Base-by-base conservation (phyloP, 768 basidiomycete species). In the Mycena kentingensis region DNA sequence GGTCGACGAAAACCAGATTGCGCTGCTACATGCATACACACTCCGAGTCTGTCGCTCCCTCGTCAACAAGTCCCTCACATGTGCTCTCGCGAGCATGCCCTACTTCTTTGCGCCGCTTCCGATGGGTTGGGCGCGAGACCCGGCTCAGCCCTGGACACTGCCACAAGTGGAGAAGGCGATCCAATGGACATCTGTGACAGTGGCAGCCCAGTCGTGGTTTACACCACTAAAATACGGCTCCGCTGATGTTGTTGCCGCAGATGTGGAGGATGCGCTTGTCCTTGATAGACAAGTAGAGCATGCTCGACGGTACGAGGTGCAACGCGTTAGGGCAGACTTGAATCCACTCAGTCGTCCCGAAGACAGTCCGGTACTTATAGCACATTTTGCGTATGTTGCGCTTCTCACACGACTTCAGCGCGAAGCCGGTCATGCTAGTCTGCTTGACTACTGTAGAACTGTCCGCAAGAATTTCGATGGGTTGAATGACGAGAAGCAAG, bases 261-360 rank as follows among this genome's bases (percentile, higher is more conserved):
- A 78, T 43, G 65, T 87, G 18, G 62, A 75, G 44, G 87, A 90
- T 60, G 79, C 83, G 22, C 71, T 93, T 19, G 72, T 94, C 28
- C 88, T 90, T 67, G 90, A 93, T 60, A 76, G 89, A 52, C 76
- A 75, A 70, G 80, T 82, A n/a, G 88, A 89, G 63, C 88, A 85
- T 61, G 90, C 88, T 2, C 74, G 85, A 53, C 77, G 89, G 38
- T 91, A 86, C 64, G 78, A 77, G 60, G 79, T 78, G 18, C 63
- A 80, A 24, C 69, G 65, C 36, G 66, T 91, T 27, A 74, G 90
- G 45, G 70, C 61, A 19, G 92, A 93, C 65, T 64, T 94, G 60
- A 84, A 78, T 15, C 91, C 92, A 25, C 65, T 87, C 53, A 88
- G 86, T 67, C 84, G 84, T 62, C 85, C 85, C 8, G 70, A 67